Base-by-base conservation (phyloP, 2,329 filamentous ascomycete genomes). In the Epichloe brachyelytri region DNA sequence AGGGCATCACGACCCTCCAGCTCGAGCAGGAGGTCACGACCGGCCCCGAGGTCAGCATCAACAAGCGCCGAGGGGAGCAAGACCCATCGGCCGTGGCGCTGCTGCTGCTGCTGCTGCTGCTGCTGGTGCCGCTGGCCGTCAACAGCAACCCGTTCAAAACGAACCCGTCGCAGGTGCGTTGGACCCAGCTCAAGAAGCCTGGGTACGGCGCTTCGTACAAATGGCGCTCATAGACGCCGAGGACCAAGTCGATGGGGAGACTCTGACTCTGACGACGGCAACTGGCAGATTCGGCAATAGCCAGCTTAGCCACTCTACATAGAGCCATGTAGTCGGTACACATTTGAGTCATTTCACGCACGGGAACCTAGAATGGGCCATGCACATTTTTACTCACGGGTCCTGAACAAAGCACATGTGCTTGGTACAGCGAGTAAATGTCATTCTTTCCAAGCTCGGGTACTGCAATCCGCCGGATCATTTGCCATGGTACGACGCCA, bases 141-240 rank as follows among this genome's bases (percentile, higher is more conserved):
- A 43, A 53, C 52, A 36, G 51, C 50, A 38, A 51, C 46, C 30
- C 45, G 43, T 37, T 33, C 33, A 49, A 48, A 43, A 49, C 50
- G 34, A 39, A 30, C 8, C 43, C 5, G 43, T 17, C n/a, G 46
- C 19, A 8, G 66, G 57, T 38, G 68, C 62, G 48, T 63, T 78
- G 48, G 66, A 77, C 56, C 65, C 69, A n/a, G 63, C 61, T 19
- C 70, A 78, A 52, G 69, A 69, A 55, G 75, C 72, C 36, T 79
- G 76, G 76, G 66, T 79, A 43, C 69, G 75, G 46, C 69, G 71
- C 50, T 79, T 79, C 59, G 74, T 79, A 46, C 71, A 71, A 61
- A 69, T 77, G 57, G 76, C 76, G 3, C 65, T 79, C 49, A 65
- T 73, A 36, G 76, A 79, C 56, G 66, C 73, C 55, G 76, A 79